These are phyloP conservation scores for Tephrocybe sp. DNA, from an alignment of 768 basidiomycete species.

Conservation along the genomic window DNA sequence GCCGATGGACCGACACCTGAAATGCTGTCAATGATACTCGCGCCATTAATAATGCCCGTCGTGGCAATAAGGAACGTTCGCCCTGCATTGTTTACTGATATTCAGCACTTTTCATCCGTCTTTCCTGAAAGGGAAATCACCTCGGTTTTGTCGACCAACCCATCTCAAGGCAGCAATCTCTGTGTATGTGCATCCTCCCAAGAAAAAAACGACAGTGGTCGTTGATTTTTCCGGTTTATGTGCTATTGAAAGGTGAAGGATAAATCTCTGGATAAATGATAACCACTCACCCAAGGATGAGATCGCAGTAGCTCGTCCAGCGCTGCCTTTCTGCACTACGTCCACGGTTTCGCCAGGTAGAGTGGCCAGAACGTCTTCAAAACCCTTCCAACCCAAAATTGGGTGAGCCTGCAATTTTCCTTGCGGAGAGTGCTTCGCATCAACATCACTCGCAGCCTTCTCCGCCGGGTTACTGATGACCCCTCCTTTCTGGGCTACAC, in stretches of 20 bases:
- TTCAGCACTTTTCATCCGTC: conserved; percentile 11
- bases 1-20: conserved; percentile 38
- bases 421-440: conserved; percentile 29
- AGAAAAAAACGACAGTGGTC: conserved; percentile 92
- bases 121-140: conserved; percentile 36
- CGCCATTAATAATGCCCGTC: conserved; percentile 86
- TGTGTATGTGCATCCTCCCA: conserved; percentile 96
- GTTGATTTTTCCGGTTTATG: conserved; percentile 59
- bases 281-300: conserved; percentile 32
- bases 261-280: conserved; percentile 1
- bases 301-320: conserved; percentile 25
- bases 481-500: conserved; percentile 87
- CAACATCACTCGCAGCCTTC: conserved; percentile 32
- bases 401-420: conserved; percentile 82
- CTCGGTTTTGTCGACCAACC: conserved; percentile 84
- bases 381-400: conserved; percentile 95
- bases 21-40: conserved; percentile 68
- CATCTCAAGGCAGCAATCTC: conserved; percentile 95
- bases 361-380: conserved; percentile 83
- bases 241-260: conserved; percentile 30
- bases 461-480: conserved; percentile 80
- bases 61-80: conserved; percentile 89
- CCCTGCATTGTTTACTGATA: conserved; percentile 43
- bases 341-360: conserved; percentile 91
- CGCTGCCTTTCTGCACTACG: conserved; percentile 50